Evolutionary conservation across 2,329 filamentous ascomycete species (phyloP), one percentile per base, ranked within the genome.

Genomic region (Aschersonia sp.): DNA sequence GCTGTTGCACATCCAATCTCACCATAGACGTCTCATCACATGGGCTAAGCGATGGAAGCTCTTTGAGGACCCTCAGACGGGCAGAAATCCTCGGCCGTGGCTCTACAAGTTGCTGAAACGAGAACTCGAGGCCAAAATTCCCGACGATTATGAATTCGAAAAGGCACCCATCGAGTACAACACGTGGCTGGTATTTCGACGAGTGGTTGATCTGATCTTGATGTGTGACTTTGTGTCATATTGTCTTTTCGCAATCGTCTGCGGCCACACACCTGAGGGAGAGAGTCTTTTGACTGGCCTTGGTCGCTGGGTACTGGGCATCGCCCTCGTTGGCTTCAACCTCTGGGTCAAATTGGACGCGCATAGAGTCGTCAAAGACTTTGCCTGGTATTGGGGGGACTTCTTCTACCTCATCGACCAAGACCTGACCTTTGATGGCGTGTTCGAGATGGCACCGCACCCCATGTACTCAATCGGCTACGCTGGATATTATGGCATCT

Each of bases 391-490:
- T 68, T 98, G 92, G 92, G 92, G 92, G 52, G 92, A 98, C 66
- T 97, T 97, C 69, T 98, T 97, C 74, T 98, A 89, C 67, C 82
- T 98, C 60, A 87, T 98, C 64, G 92, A 98, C 66, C 89, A 97
- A 68, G 88, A 95, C 61, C 74, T 98, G 63, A 97, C 89, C 45
- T 98, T 98, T 65, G 92, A 98, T 61, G 92, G 92, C 49, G 92
- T 98, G 53, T 98, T 97, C 63, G 92, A 98, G 69, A 94, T 98
- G 83, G 92, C 92, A 28, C 92, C 92, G 32, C 92, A 97, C 63
- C 91, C 91, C 53, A 97, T 97, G 91, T 97, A 97, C 69, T 95
- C 89, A 48, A 91, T 97, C 59, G 92, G 92, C 40, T 98, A 98
- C 65, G 89, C 88, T 47, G 92, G 92, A 44, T 98, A 94, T 70